Evolutionary conservation across 495 filamentous ascomycete genomes (phyloP).

Genomic region (Ascodesmis nigricans): DNA sequence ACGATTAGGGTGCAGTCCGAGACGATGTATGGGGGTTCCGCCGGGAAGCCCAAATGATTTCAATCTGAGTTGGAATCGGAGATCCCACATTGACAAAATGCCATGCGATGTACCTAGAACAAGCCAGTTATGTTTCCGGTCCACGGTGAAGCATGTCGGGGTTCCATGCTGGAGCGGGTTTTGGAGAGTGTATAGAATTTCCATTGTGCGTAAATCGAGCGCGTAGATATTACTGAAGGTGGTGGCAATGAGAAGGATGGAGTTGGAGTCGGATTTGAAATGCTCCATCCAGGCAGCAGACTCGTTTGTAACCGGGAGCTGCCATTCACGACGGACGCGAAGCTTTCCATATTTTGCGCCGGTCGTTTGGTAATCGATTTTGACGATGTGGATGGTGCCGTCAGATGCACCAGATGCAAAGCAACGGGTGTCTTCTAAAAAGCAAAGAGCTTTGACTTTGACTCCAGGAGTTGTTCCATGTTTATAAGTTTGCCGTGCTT

Average conservation of each 20-base stretch:
- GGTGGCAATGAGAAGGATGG: slow-evolving; percentile 65
- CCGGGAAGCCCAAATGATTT: slow-evolving; percentile 79
- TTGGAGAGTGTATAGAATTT: slow-evolving; percentile 51
- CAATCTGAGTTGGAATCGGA: slow-evolving; percentile 70
- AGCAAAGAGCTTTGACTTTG: slow-evolving; percentile 58
- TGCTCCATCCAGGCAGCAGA: slow-evolving; percentile 84
- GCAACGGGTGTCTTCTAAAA: slow-evolving; percentile 82
- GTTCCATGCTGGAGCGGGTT: slow-evolving; percentile 90
- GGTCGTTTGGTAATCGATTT: slow-evolving; percentile 49
- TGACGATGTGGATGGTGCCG: slow-evolving; percentile 73
- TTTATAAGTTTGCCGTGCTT: slow-evolving; percentile 67
- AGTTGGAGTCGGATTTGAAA: slow-evolving; percentile 58
- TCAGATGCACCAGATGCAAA: slow-evolving; percentile 80
- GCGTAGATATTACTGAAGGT: slow-evolving; percentile 64
- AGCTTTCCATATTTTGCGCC: slow-evolving; percentile 57
- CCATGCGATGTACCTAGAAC: slow-evolving; percentile 82
- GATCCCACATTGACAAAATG: slow-evolving; percentile 83
- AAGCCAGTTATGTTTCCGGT: slow-evolving; percentile 69
- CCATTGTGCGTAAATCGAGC: slow-evolving; percentile 75
- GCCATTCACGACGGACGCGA: slow-evolving; percentile 53
- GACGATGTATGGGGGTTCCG: slow-evolving; percentile 55
- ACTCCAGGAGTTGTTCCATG: slow-evolving; percentile 37
- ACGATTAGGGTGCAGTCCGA: slow-evolving; percentile 55
- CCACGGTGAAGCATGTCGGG: slow-evolving; percentile 77
- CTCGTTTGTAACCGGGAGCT: slow-evolving; percentile 43